A percentile compares a stretch with the other conserved stretches of the same genome.
Evolutionary conservation across 345 rosid species (phyloP).

Genomic region (Eutrema heterophyllum): DNA sequence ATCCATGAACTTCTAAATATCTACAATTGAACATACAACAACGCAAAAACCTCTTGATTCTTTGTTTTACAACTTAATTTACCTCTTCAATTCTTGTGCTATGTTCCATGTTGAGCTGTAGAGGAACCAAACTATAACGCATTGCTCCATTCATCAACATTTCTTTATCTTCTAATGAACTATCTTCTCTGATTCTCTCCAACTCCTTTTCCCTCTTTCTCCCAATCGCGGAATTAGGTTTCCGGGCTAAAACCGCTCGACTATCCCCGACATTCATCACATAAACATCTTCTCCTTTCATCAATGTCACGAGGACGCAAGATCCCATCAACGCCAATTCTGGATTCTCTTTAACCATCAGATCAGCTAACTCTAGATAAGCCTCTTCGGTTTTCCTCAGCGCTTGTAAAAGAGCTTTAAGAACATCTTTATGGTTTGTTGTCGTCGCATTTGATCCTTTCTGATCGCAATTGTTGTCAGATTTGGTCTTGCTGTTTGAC

Average conservation of each 20-base stretch:
- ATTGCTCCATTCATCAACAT: constrained; percentile 20
- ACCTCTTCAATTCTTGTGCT: constrained; percentile 83
- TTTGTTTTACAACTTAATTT: neutral
- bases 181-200: constrained; percentile 37
- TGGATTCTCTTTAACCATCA: constrained; percentile 69
- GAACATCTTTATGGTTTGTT: constrained; percentile 50
- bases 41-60: neutral
- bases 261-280: constrained; percentile 96
- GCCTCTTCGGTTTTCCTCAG: constrained; percentile 75
- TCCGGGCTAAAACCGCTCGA: constrained; percentile 67
- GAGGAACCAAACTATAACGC: constrained; percentile 41
- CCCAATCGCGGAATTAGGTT: constrained; percentile 39
- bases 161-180: constrained; percentile 18
- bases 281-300: constrained; percentile 91
- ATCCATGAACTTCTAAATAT: neutral
- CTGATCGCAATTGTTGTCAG: constrained; percentile 2
- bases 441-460: constrained; percentile 21
- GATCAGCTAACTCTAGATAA: constrained; percentile 57
- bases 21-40: neutral
- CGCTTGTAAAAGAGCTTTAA: constrained; percentile 60
- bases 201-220: constrained; percentile 38
- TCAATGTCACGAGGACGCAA: constrained; percentile 80
- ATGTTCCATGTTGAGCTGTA: constrained; percentile 84
- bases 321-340: constrained; percentile 94
- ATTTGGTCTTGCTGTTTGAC: neutral